A percentile compares a stretch with the other conserved stretches of the same genome.
These are phyloP conservation scores for Sphaerulina vaccinii DNA, from an alignment of 2,329 filamentous ascomycete genomes.

Conservation along the genomic window DNA sequence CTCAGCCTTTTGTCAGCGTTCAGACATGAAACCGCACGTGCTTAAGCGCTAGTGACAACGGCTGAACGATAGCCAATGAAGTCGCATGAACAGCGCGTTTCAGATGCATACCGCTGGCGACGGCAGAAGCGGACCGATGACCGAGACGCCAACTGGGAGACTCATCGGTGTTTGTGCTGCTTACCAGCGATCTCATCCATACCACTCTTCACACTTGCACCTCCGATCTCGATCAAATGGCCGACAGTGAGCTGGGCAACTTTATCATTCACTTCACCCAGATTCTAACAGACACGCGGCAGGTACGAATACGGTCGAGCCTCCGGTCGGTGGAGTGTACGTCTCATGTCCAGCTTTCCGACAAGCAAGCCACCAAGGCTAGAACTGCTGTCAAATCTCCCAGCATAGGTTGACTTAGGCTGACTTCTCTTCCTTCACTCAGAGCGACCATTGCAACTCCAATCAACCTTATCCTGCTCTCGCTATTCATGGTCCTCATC, in stretches of 20 bases:
- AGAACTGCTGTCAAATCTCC: slow-evolving; percentile 12
- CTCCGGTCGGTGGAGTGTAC: slow-evolving; percentile 18
- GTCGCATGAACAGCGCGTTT: not conserved
- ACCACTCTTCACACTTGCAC: not conserved
- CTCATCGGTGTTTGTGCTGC: too few species aligned
- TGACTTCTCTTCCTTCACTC: slow-evolving; percentile 1
- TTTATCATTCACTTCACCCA: not conserved
- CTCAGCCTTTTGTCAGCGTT: not conserved
- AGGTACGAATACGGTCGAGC: slow-evolving; percentile 11
- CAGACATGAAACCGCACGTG: not conserved
- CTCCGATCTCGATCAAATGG: slow-evolving; percentile 3
- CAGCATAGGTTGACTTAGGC: not conserved
- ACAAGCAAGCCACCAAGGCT: not conserved
- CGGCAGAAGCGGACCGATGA: too few species aligned
- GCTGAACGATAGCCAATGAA: not conserved
- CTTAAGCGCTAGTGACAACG: not conserved
- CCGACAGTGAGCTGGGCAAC: slow-evolving; percentile 12
- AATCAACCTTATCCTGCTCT: slow-evolving; percentile 61
- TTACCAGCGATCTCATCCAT: not conserved
- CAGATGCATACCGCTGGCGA: not conserved
- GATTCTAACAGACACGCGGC: slow-evolving; percentile 6
- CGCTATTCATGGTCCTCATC: slow-evolving; percentile 56
- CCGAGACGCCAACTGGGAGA: too few species aligned
- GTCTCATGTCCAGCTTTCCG: slow-evolving; percentile 21
- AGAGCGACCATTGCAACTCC: slow-evolving; percentile 58